These are phyloP conservation scores for Nothopassalora personata DNA, from an alignment of 2,329 filamentous ascomycete species.

Conservation along the genomic window DNA sequence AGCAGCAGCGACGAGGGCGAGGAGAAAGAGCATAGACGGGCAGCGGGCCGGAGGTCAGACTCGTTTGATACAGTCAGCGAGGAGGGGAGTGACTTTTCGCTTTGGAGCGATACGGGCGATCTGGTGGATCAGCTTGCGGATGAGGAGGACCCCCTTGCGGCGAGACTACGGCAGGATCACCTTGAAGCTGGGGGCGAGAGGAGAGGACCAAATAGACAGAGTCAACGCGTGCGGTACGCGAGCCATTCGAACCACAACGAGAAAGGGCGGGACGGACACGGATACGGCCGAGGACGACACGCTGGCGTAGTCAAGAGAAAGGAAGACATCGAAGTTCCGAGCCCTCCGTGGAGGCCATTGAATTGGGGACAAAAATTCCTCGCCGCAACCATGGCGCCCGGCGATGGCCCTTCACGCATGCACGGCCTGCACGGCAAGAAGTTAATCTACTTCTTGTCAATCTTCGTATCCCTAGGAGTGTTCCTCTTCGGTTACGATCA, in stretches of 20 bases:
- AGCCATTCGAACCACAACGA: conserved; percentile 28
- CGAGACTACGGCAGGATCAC: conserved; percentile 61
- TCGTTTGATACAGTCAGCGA: conserved; percentile 16
- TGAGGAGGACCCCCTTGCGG: conserved; percentile 73
- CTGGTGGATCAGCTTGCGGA: conserved; percentile 84
- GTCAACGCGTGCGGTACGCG: conserved; percentile 66
- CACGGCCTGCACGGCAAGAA: conserved; percentile 94
- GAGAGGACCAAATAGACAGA: conserved; percentile 13
- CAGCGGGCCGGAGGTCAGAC: conserved; percentile 37
- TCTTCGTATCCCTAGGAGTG: conserved; percentile 57
- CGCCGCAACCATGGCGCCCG: conserved; percentile 77
- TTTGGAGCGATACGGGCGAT: conserved; percentile 93
- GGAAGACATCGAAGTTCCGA: conserved; percentile 78
- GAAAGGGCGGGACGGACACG: conserved; percentile 31
- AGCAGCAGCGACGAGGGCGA: conserved; percentile 39
- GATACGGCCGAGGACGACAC: neutral
- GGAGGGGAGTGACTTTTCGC: conserved; percentile 59
- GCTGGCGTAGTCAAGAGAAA: conserved; percentile 46
- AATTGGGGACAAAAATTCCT: conserved; percentile 64
- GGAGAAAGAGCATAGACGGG: conserved; percentile 48
- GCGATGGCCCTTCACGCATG: conserved; percentile 63
- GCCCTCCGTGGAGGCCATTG: conserved; percentile 58
- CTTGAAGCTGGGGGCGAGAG: conserved; percentile 47
- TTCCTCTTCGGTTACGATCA: conserved; percentile 89
- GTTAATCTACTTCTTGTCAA: conserved; percentile 64